Base-by-base conservation (phyloP, 208 protist genomes). In the Trypanosoma caninum region DNA sequence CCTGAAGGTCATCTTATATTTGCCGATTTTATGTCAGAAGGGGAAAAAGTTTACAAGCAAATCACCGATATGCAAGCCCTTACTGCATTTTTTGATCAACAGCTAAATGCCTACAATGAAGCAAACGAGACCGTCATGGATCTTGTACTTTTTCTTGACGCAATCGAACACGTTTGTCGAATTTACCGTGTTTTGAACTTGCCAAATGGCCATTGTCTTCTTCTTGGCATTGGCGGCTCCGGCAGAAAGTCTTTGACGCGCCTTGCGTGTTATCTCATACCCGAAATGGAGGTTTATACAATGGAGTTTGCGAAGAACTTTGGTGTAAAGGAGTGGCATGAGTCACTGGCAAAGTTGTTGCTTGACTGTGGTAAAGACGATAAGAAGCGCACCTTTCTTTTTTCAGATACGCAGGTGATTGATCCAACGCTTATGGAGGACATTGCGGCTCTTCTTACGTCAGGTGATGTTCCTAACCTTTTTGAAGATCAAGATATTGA, bases 251-350 rank as follows among this genome's bases (percentile, higher is more conserved):
- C 87, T 0, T 76, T 99, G 14, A 94, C 97, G 7, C 84, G 95
- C 4, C 79, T 99, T 6, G 97, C 98, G 14, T 95, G 96, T 62
- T 89, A 87, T 65, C 92, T 99, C 25, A 86, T 92, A 35, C 82
- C 96, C 4, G 95, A 93, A 28, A 83, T 94, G 84, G 84, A 98
- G 38, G 65, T 98, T 22, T 97, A 98, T 72, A 95, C 97, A 45
- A 89, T 99, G 61, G 93, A 98, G 78, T 92, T 99, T 53, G 95
- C 91, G 7, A 99, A 98, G 75, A 93, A 74, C 70, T 99, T 99
- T 77, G 94, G 94, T 33, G 67, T 97, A 34, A 91, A 89, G 57
- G 97, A 99, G 60, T 99, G 98, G 96, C 87, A 88, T 34, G 97
- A 99, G 59, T 84, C 90, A 58, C 67, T 99, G 52, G 94, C 93